phyloP scores from a whole-genome alignment of 768 basidiomycete genomes.

The Lactarius deliciosus region DNA sequence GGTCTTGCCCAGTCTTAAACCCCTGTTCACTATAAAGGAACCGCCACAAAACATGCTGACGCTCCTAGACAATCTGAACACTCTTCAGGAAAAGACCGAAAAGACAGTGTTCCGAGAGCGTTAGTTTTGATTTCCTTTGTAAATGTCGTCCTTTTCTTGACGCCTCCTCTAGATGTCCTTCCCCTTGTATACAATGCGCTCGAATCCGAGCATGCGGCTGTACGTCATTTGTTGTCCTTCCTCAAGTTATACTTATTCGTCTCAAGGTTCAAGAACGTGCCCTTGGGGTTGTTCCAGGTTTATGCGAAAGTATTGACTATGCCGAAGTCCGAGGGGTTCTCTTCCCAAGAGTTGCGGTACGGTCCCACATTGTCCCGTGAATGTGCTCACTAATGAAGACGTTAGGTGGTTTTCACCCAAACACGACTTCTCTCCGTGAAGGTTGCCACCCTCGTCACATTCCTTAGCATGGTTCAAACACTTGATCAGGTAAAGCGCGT shows the following conservation, averaged over 20 bases:
- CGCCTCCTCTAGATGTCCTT: constrained; percentile 69
- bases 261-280: constrained; percentile 90
- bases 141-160: neutral
- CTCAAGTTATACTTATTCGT: constrained; percentile 22
- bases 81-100: constrained; percentile 88
- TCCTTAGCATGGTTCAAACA: constrained; percentile 84
- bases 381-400: constrained; percentile 13
- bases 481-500: constrained; percentile 68
- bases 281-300: constrained; percentile 73
- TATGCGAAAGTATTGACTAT: constrained; percentile 94
- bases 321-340: constrained; percentile 89
- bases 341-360: constrained; percentile 90
- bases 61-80: constrained; percentile 80
- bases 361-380: constrained; percentile 33
- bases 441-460: constrained; percentile 82
- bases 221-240: constrained; percentile 32
- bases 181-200: constrained; percentile 94
- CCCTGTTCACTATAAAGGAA: constrained; percentile 87
- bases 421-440: constrained; percentile 90
- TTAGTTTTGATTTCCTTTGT: constrained; percentile 41
- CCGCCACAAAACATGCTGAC: constrained; percentile 98
- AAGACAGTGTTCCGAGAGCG: constrained; percentile 86
- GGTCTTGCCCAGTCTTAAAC: constrained; percentile 86
- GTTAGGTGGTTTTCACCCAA: constrained; percentile 86
- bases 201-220: constrained; percentile 89